Base-by-base conservation (phyloP, 169 alveolate species). In the Toxoplasma gondii region DNA sequence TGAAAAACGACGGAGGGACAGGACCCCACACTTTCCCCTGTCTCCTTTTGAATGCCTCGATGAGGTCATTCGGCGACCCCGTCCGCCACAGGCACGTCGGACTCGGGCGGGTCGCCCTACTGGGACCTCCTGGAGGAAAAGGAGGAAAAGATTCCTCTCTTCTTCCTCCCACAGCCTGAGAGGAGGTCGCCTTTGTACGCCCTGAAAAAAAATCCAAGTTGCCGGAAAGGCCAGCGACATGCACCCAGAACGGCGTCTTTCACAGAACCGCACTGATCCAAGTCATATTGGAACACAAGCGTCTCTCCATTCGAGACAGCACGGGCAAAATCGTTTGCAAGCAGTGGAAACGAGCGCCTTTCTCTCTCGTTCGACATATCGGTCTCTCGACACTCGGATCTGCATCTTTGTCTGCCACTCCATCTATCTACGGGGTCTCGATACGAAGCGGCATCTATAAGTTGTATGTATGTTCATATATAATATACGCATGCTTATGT, bases 11-110 rank as follows among this genome's bases (percentile, higher is more conserved):
- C 2, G 80, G 92, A 24, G 92, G 92, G 29, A 86, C 49, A 36
- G 70, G 92, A 31, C 92, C 92, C 92, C 92, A 86, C 16, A 39
- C 49, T 53, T 53, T 44, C n/a, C 70, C 92, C 80, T 86, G 92
- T n/a, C 81, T 29, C 49, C 92, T 38, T 82, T 31, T 41, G 34
- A 41, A 4, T 2, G 36, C 69, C 0, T 82, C 90, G 19, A 43
- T 7, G 41, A 82, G 64, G 39, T 27, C 64, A 16, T 41, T 29
- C 19, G 90, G n/a, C 34, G 67, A 2, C 24, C 67, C 67, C 24
- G 58, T 1, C n/a, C 54, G 38, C 16, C 5, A 9, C 19, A 38
- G 24, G 34, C 44, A 17, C 34, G 88, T 53, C 29, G 45, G 16
- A 53, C 34, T 31, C 44, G 19, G 83, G 5, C 44, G 83, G 17